Evolutionary conservation across 2,329 filamentous ascomycete genomes (phyloP), one percentile per base, ranked within the genome.

Genomic region (Didymella arachidicola): DNA sequence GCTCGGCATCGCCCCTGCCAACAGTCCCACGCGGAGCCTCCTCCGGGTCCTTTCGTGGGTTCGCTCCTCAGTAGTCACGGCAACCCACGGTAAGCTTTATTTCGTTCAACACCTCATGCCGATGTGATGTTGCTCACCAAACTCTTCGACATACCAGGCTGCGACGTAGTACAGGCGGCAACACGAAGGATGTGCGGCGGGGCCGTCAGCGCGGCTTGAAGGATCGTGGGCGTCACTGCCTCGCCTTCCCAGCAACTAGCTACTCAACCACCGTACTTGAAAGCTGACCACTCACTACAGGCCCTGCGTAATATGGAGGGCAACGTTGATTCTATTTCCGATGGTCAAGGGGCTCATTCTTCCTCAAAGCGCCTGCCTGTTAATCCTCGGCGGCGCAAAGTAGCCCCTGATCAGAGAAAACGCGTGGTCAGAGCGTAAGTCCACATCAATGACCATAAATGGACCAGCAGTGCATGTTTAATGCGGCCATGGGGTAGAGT

Each of bases 401-500:
- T 64, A 18, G 54, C 53, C 16, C 60, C 60, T 3, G 62, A 61
- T 18, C 41, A 60, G 38, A 41, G 62, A 25, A 64, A 62, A 45
- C 57, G 60, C 19, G 62, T 64, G 30, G 60, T 54, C 16, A 58
- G 57, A 49, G 62, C 62, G 62, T 64, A 58, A 47, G 59, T 48
- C 19, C 7, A 16, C 25, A 47, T 14, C 42, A 36, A 34, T 7
- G 19, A 29, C 45, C 30, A 10, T 12, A 8, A 19, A 43, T 8
- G 4, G 3, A 12, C 25, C 22, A 39, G 42, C 34, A 47, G 2
- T 32, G 12, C 5, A 50, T 41, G 14, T 14, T 47, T 7, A 2
- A 25, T 19, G 14, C 12, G 16, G n/a, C 26, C 4, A 26, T 16
- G 7, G 32, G 26, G 51, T 39, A 19, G n/a, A 30, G 5, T 8